phyloP scores from a whole-genome alignment of 225 moss, liverwort and hornwort species.

The Marchantia paleacea region DNA sequence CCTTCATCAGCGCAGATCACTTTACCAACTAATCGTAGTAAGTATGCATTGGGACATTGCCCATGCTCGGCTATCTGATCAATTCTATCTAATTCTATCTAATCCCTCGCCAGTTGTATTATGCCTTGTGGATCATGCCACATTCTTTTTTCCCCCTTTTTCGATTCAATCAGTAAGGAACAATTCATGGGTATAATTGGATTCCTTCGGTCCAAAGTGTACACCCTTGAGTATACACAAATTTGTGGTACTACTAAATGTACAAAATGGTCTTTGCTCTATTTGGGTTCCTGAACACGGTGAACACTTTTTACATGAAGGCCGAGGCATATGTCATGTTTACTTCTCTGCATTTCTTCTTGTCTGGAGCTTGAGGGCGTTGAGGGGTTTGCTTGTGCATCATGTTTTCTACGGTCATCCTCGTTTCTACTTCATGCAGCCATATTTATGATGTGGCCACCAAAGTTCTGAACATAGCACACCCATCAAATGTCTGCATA shows the following conservation, averaged over 20 bases:
- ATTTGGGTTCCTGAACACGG: conserved; percentile 8
- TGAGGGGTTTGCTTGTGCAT: too few species aligned
- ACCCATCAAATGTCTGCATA: too few species aligned
- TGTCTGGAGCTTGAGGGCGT: too few species aligned
- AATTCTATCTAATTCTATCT: conserved; percentile 26
- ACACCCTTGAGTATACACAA: conserved; percentile 27
- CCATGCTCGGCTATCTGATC: conserved; percentile 35
- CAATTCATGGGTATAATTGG: conserved; percentile 35
- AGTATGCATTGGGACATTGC: conserved; percentile 33
- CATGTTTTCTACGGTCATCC: too few species aligned
- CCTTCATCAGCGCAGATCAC: conserved; percentile 1
- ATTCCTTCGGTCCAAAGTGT: conserved; percentile 28
- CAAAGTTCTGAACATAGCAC: too few species aligned
- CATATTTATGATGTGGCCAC: too few species aligned
- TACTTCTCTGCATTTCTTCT: neutral
- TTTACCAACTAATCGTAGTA: conserved; percentile 25
- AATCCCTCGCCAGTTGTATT: conserved; percentile 27
- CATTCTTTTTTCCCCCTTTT: conserved; percentile 24
- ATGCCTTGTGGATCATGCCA: conserved; percentile 25
- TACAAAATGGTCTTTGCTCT: conserved; percentile 21
- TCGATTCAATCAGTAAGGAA: conserved; percentile 21
- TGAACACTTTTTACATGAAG: neutral
- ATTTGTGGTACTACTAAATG: conserved; percentile 34
- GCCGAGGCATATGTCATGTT: neutral
- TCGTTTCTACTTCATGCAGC: too few species aligned